Evolutionary conservation across 2,329 filamentous ascomycete species (phyloP).

Genomic region (Metarhizium album): DNA sequence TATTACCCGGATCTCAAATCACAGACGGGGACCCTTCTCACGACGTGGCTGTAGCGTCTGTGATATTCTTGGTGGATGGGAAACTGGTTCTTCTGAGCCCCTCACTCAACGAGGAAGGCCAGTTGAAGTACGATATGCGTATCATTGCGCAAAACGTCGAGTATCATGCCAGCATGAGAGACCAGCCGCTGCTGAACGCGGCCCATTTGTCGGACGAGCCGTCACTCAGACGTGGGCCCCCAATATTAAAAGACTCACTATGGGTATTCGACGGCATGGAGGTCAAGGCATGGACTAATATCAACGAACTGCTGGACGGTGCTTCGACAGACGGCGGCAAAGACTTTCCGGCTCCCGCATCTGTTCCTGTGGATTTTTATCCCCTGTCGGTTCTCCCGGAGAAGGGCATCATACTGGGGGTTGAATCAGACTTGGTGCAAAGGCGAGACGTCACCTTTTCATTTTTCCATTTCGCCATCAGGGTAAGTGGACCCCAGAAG

Average conservation of each 20-base stretch:
- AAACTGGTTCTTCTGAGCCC: constrained; percentile 90
- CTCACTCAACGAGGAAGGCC: constrained; percentile 67
- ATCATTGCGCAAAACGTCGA: constrained; percentile 94
- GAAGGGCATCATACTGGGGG: constrained; percentile 81
- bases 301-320: constrained; percentile 70
- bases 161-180: constrained; percentile 86
- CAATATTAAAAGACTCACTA: constrained; percentile 67
- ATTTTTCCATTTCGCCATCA: constrained; percentile 75
- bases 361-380: constrained; percentile 87
- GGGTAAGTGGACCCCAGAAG: constrained; percentile 44
- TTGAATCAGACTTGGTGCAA: constrained; percentile 90
- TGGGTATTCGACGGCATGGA: constrained; percentile 90
- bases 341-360: constrained; percentile 64
- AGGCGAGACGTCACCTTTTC: constrained; percentile 85
- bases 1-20: constrained; percentile 82
- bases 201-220: constrained; percentile 17
- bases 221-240: constrained; percentile 17
- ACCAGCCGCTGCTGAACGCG: constrained; percentile 48
- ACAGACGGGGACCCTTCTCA: constrained; percentile 87
- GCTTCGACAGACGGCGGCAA: constrained; percentile 53
- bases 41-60: constrained; percentile 86
- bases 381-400: constrained; percentile 78
- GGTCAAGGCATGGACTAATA: constrained; percentile 80
- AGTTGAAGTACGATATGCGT: constrained; percentile 96
- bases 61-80: constrained; percentile 92